Conservation (phyloP, 2,329 filamentous ascomycete species). For the Alternaria arbusti region DNA sequence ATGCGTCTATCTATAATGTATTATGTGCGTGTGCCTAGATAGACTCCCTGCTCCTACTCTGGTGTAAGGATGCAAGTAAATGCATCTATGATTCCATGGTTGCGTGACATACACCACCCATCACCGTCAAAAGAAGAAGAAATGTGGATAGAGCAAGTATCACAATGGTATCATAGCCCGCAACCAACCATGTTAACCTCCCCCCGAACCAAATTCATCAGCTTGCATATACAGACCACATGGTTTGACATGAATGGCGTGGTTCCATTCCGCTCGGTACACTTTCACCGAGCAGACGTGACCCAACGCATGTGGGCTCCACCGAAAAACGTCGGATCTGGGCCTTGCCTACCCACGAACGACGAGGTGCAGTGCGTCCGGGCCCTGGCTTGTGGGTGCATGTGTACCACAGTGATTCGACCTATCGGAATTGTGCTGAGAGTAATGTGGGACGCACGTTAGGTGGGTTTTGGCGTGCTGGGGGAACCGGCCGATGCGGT, state of each 20-base stretch:
- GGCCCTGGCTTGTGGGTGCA: constrained; percentile 2
- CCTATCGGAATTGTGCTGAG: background rate
- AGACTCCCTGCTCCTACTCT: background rate
- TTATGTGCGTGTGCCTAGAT: background rate
- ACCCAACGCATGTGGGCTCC: background rate
- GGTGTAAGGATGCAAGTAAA: background rate
- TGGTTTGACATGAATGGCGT: background rate
- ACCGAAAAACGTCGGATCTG: background rate
- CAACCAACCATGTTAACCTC: background rate
- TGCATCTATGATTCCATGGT: background rate
- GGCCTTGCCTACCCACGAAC: background rate
- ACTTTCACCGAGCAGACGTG: background rate
- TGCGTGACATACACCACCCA: background rate
- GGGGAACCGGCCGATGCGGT: background rate
- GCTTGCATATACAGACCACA: background rate
- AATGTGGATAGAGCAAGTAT: background rate
- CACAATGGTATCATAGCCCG: background rate
- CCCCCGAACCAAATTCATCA: background rate
- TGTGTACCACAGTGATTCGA: background rate
- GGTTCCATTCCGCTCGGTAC: background rate
- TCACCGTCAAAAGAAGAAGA: background rate
- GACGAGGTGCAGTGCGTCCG: background rate
- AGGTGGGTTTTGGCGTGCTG: background rate
- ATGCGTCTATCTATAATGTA: background rate
- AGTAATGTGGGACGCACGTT: background rate